Evolutionary conservation across 2,329 filamentous ascomycete genomes (phyloP), one percentile per base, ranked within the genome.

Genomic region (Sclerotinia nivalis): DNA sequence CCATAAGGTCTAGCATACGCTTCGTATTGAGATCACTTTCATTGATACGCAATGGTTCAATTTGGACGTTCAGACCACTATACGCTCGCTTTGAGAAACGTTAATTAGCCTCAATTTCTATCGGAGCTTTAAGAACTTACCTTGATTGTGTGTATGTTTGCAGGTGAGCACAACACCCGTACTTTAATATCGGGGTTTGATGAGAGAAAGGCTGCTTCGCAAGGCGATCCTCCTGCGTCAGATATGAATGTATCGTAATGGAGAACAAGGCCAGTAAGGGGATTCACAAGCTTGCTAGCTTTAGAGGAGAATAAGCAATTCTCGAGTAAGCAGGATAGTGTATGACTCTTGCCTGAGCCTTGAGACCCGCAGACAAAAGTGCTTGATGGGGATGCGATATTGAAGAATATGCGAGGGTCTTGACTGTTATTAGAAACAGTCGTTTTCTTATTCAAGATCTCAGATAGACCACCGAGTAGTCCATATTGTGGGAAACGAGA

Each of bases 161-260:
- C 84, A 0, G 83, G 82, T 0, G 85, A 83, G 0, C 86, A 85
- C 0, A 88, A 75, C 0, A 88, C 81, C 0, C 80, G 80, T 3
- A 88, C 84, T 1, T 80, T 80, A 54, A 87, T 81, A 0, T 80
- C 79, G 0, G 77, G 69, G 58, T 77, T 73, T 0, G 85, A 84
- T 43, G 83, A 83, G 0, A 89, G 79, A 70, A 84, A 85, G 0
- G 87, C 85, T 1, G 85, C 86, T 75, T 90, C 87, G 66, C 87
- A 88, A 9, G 75, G 75, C 0, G 73, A 71, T 7, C 73, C 76
- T 15, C 71, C 68, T 37, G 58, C 28, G 69, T 80, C 79, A 0
- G 79, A 78, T 0, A 80, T 84, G 71, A 83, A 83, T 7, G 81
- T 81, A 70, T 85, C 85, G 71, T 85, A 89, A 72, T 87, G 85